A percentile compares a stretch with the other conserved stretches of the same genome.
Conservation (phyloP, 176 grass and related monocot genomes). For the Saccharum spontaneum region DNA sequence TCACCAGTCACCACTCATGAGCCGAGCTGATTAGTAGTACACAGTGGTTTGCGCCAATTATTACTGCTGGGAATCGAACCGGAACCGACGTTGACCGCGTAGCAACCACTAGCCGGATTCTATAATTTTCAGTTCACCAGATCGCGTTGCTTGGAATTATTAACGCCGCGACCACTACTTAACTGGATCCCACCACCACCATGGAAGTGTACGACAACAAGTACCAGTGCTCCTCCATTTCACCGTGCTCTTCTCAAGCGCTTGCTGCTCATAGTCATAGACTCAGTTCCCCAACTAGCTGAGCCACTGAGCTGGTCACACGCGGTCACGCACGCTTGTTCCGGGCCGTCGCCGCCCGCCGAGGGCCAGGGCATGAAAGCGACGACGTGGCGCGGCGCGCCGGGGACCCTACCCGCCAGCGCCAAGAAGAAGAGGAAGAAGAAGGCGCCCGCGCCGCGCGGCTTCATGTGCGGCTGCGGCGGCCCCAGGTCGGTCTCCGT, state of each 20-base stretch:
- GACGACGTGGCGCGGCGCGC: slow-evolving; percentile 28
- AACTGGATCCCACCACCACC: slow-evolving; percentile 9
- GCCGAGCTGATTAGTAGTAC: background rate
- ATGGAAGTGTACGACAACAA: background rate
- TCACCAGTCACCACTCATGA: background rate
- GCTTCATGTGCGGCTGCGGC: slow-evolving; percentile 62
- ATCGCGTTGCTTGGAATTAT: background rate
- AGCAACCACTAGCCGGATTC: slow-evolving; percentile 17
- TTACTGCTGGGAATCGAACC: slow-evolving; percentile 28
- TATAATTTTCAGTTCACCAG: slow-evolving; percentile 25
- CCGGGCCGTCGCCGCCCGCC: background rate
- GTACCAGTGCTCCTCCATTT: background rate
- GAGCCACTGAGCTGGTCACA: background rate
- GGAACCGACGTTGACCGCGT: background rate
- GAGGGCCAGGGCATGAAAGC: slow-evolving; percentile 48
- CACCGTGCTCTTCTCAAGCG: slow-evolving; percentile 5
- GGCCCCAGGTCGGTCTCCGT: slow-evolving; percentile 43
- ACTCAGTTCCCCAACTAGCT: background rate
- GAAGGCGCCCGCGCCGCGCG: slow-evolving; percentile 3
- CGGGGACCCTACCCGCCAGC: background rate
- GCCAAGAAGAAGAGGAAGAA: background rate
- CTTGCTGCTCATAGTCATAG: background rate
- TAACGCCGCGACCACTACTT: background rate
- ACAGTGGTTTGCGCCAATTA: background rate
- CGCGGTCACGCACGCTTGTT: background rate